Conservation (phyloP, 306 rosid species). For the Dicorynia guianensis region DNA sequence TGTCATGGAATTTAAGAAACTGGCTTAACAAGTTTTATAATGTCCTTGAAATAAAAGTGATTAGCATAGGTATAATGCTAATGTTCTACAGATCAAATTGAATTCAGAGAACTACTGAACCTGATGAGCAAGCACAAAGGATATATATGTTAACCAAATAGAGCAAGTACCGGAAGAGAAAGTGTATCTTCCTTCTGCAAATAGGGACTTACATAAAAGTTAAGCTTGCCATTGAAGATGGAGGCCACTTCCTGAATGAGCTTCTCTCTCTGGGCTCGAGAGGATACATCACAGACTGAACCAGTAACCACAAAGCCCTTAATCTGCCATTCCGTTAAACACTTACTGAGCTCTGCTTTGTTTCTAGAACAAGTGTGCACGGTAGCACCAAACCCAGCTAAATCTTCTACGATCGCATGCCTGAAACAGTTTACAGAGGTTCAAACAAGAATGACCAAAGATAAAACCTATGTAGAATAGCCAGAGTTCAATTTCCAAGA, state of each 20-base stretch:
- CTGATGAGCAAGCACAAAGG: too few relatives aligned
- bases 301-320: slow-evolving; percentile 74
- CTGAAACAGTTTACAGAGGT: slow-evolving; percentile 40
- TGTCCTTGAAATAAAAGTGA: too few relatives aligned
- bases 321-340: slow-evolving; percentile 65
- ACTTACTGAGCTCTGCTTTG: slow-evolving; percentile 60
- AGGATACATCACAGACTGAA: slow-evolving; percentile 72
- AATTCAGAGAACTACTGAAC: too few relatives aligned
- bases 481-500: background rate
- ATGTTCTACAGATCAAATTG: too few relatives aligned
- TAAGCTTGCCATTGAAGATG: slow-evolving; percentile 54
- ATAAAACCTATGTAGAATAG: background rate
- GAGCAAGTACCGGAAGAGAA: too few relatives aligned
- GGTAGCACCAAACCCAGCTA: slow-evolving; percentile 76
- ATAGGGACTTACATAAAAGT: slow-evolving; percentile 50
- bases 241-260: slow-evolving; percentile 47
- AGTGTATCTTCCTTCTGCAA: too few relatives aligned
- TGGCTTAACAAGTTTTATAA: too few relatives aligned
- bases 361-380: slow-evolving; percentile 90
- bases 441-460: slow-evolving; percentile 7
- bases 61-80: too few relatives aligned
- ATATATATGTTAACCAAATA: too few relatives aligned
- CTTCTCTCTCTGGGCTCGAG: slow-evolving; percentile 46
- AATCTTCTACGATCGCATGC: slow-evolving; percentile 79
- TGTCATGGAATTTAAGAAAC: too few relatives aligned